These are phyloP conservation scores for Vararia minispora DNA, from an alignment of 768 basidiomycete genomes.

Conservation along the genomic window DNA sequence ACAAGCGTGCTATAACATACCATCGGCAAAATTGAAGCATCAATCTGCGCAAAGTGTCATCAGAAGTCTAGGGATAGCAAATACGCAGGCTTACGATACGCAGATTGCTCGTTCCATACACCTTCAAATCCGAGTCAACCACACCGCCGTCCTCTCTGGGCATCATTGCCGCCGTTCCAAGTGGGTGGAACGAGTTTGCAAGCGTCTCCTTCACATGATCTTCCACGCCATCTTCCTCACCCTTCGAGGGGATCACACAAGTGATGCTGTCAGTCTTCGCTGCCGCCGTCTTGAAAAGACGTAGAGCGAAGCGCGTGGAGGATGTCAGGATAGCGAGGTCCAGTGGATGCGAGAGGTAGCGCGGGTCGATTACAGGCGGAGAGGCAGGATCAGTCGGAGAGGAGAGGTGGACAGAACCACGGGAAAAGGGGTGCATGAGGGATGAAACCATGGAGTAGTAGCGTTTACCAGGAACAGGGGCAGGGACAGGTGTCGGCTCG, in stretches of 20 bases:
- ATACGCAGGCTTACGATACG: conserved; percentile 16
- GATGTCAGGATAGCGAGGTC: background rate
- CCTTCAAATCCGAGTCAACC: conserved; percentile 21
- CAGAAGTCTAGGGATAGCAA: background rate
- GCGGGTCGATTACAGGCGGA: conserved; percentile 34
- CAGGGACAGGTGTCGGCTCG: conserved; percentile 14
- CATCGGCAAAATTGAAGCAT: background rate
- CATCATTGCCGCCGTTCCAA: conserved; percentile 21
- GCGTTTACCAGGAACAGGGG: conserved; percentile 21
- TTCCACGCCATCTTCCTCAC: background rate
- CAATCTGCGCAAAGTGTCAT: background rate
- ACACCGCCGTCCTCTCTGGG: conserved; percentile 22
- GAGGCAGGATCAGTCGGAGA: conserved; percentile 30
- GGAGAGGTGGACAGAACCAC: conserved; percentile 34
- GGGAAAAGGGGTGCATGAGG: conserved; percentile 33
- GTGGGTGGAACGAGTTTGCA: conserved; percentile 3
- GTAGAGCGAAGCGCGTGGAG: background rate
- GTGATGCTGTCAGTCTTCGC: background rate
- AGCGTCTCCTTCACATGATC: background rate
- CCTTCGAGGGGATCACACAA: background rate
- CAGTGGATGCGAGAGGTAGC: conserved; percentile 20
- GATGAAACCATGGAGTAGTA: conserved; percentile 25
- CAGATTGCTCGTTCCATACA: conserved; percentile 23
- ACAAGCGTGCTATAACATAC: background rate
- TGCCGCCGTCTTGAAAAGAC: background rate